Conservation (phyloP, 2,329 filamentous ascomycete species). For the Rhynchosporium graminicola region DNA sequence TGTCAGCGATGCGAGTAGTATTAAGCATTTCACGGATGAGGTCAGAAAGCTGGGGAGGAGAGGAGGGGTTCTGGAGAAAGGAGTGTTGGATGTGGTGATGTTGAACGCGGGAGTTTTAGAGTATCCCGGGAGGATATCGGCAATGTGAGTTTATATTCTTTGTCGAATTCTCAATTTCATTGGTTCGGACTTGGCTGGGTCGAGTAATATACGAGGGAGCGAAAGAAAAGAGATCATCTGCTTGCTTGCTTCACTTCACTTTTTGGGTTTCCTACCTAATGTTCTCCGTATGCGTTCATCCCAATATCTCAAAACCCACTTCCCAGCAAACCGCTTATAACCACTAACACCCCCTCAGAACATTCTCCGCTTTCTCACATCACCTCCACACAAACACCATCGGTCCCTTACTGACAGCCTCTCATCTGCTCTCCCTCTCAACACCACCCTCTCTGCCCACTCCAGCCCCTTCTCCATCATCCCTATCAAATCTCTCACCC, state of each 20-base stretch:
- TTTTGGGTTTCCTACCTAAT: too few species aligned
- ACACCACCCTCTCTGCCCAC: not conserved
- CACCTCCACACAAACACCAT: conserved; percentile 60
- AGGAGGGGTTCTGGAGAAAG: conserved; percentile 25
- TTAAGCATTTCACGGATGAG: conserved; percentile 40
- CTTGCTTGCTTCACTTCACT: too few species aligned
- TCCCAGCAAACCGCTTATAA: not conserved
- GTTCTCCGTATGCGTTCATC: too few species aligned
- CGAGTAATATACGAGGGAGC: too few species aligned
- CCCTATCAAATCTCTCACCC: too few species aligned
- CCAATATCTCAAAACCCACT: too few species aligned
- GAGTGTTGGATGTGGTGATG: conserved; percentile 50
- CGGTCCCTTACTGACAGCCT: conserved; percentile 57
- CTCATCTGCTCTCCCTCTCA: conserved; percentile 48
- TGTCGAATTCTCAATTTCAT: too few species aligned
- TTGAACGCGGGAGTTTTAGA: conserved; percentile 57
- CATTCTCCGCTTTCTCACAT: conserved; percentile 54
- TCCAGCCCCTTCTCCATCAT: not conserved
- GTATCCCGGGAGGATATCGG: conserved; percentile 49
- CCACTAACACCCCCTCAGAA: conserved; percentile 41
- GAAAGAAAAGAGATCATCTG: too few species aligned
- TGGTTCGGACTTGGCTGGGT: too few species aligned
- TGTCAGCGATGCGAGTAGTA: conserved; percentile 53
- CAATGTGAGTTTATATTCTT: conserved; percentile 43
- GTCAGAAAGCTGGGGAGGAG: conserved; percentile 22